phyloP scores from a whole-genome alignment of 2,329 filamentous ascomycete genomes.

The Rhynchosporium graminicola region DNA sequence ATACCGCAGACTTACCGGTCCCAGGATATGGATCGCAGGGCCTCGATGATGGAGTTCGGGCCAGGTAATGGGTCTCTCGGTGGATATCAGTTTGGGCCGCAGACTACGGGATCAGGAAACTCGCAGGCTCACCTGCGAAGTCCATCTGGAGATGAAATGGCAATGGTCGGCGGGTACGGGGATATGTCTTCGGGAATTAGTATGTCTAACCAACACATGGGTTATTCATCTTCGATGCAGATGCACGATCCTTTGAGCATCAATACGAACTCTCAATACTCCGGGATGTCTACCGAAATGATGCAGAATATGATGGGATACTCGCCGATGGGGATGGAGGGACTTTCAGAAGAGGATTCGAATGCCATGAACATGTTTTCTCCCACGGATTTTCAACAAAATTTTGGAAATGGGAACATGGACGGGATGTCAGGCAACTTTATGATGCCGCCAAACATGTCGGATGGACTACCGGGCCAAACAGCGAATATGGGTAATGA shows the following conservation, averaged over 20 bases:
- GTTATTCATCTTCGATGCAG: conserved; percentile 34
- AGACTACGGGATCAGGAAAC: conserved; percentile 23
- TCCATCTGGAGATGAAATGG: conserved; percentile 34
- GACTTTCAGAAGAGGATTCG: conserved; percentile 32
- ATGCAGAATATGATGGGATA: conserved; percentile 38
- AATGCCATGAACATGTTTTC: conserved; percentile 34
- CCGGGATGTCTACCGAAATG: conserved; percentile 35
- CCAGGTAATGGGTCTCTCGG: conserved; percentile 29
- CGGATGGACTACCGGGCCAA: conserved; percentile 22
- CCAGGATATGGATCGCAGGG: conserved; percentile 45
- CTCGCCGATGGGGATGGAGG: conserved; percentile 34
- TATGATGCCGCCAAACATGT: conserved; percentile 28
- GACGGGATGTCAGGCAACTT: conserved; percentile 35
- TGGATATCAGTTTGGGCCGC: conserved; percentile 36
- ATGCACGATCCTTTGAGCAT: conserved; percentile 29
- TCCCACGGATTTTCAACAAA: conserved; percentile 26
- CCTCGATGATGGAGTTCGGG: conserved; percentile 65
- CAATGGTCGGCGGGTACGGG: conserved; percentile 30
- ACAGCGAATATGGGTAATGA: conserved; percentile 22
- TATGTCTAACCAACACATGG: conserved; percentile 33
- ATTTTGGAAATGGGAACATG: conserved; percentile 28
- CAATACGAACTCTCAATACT: conserved; percentile 30
- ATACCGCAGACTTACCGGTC: conserved; percentile 43
- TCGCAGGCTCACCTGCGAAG: conserved; percentile 26
- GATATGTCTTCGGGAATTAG: conserved; percentile 36